Base-by-base conservation (phyloP, 768 basidiomycete species). In the Russula earlei region DNA sequence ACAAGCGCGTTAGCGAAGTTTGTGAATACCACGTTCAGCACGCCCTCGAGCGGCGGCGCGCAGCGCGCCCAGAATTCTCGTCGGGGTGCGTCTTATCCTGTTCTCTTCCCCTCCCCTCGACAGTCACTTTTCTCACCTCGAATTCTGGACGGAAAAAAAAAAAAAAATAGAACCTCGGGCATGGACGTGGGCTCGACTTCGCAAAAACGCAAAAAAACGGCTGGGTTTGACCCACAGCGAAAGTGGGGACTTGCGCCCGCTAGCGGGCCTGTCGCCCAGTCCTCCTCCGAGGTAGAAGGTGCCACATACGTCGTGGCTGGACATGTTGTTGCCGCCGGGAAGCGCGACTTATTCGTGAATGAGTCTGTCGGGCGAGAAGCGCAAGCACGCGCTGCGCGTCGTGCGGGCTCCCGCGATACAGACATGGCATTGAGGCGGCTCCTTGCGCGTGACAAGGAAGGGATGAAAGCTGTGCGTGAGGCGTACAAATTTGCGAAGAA, bases 1-100 rank as follows among this genome's bases (percentile, higher is more conserved):
- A 99, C 71, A 91, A 85, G 61, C 84, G 92, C 27, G 77, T 87
- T 64, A 78, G 82, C 67, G 85, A 88, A 19, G 84, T 88, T 3
- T 99, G 96, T 69, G 94, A 97, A 41, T 99, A 81, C 69, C 96
- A 99, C 70, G 68, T 97, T 38, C 84, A 91, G 58, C 76, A 77
- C 22, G 89, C 93, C 0, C 81, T 98, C 4, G 77, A 90, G 68
- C 73, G 82, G 20, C 75, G 78, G 15, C 76, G 92, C 9, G 84
- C 87, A 0, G 80, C 79, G 0, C 78, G 95, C 45, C 78, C 95
- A 1, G 96, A 99, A 69, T 96, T 97, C 63, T 78, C 88, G 17
- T 72, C 74, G 7, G 87, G 89, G 92, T 94, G 57, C 19, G 83
- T 73, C 0, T 54, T n/a, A n/a, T n/a, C 9, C 24, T 31, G n/a